These are phyloP conservation scores for Parasarocladium wereldwijsianum DNA, from an alignment of 2,329 filamentous ascomycete species.

Conservation along the genomic window DNA sequence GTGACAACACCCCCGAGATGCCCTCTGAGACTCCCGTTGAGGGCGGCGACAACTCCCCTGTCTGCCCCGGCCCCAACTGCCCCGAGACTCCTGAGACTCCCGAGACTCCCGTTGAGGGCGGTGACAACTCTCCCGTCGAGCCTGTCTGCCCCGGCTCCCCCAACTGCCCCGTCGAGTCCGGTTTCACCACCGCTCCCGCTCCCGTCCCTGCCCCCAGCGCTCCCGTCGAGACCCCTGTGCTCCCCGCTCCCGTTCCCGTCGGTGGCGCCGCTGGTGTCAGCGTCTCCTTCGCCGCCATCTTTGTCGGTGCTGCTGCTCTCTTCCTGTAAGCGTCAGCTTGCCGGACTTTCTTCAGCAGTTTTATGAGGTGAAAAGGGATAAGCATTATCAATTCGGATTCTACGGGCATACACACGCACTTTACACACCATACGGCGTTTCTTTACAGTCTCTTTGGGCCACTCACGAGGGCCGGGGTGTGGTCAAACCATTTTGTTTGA, in stretches of 20 bases:
- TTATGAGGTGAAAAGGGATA: neutral
- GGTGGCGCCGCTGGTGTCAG: conserved; percentile 9
- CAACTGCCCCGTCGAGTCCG: neutral
- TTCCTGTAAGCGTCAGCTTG: conserved; percentile 8
- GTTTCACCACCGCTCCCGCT: conserved; percentile 5
- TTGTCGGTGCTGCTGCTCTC: conserved; percentile 9
- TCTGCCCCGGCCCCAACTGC: neutral
- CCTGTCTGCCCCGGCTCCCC: conserved; percentile 2
- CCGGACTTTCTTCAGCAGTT: neutral
- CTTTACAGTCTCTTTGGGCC: too few relatives aligned
- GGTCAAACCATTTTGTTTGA: too few relatives aligned
- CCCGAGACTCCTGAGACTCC: conserved; percentile 2
- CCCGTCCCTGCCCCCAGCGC: conserved; percentile 6
- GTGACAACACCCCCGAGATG: neutral
- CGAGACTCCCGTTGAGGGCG: conserved; percentile 2
- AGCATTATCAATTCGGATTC: too few relatives aligned
- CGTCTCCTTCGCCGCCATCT: conserved; percentile 9
- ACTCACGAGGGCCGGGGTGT: too few relatives aligned
- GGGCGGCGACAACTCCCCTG: neutral
- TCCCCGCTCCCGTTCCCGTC: conserved; percentile 5
- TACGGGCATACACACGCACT: too few relatives aligned
- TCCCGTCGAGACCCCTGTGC: conserved; percentile 6
- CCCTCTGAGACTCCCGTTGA: neutral
- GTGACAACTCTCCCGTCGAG: conserved; percentile 1
- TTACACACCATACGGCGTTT: too few relatives aligned